These are phyloP conservation scores for Otatea glauca DNA, from an alignment of 176 grass and related monocot species.

Conservation along the genomic window DNA sequence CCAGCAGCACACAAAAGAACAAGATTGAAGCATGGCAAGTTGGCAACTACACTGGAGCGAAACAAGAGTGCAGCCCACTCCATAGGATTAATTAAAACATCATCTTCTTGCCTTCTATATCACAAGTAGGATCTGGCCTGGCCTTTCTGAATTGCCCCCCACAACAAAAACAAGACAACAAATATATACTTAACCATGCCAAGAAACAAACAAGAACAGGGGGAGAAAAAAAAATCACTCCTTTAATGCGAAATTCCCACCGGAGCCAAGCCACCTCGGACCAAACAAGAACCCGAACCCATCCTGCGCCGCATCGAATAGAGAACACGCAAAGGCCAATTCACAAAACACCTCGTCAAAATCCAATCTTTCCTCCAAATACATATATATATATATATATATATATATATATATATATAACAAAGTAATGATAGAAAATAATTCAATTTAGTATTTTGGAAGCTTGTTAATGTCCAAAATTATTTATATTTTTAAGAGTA, in stretches of 20 bases:
- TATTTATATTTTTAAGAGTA: too few relatives aligned
- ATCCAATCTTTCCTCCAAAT: constrained; percentile 16
- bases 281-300: constrained; percentile 4
- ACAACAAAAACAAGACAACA: not conserved
- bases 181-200: too few relatives aligned
- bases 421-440: too few relatives aligned
- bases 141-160: not conserved
- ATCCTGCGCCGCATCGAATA: not conserved
- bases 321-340: not conserved
- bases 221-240: not conserved
- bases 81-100: constrained; percentile 11
- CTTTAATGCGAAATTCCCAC: not conserved
- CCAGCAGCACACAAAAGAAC: not conserved
- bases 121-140: not conserved
- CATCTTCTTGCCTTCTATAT: not conserved
- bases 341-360: constrained; percentile 8
- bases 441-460: too few relatives aligned
- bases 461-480: too few relatives aligned
- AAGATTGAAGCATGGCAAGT: not conserved
- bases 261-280: not conserved
- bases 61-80: not conserved
- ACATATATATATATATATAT: too few relatives aligned
- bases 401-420: too few relatives aligned
- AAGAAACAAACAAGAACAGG: not conserved
- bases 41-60: too few relatives aligned